Conservation (phyloP, 108 stramenopile species). For the Asterionellopsis glacialis region DNA sequence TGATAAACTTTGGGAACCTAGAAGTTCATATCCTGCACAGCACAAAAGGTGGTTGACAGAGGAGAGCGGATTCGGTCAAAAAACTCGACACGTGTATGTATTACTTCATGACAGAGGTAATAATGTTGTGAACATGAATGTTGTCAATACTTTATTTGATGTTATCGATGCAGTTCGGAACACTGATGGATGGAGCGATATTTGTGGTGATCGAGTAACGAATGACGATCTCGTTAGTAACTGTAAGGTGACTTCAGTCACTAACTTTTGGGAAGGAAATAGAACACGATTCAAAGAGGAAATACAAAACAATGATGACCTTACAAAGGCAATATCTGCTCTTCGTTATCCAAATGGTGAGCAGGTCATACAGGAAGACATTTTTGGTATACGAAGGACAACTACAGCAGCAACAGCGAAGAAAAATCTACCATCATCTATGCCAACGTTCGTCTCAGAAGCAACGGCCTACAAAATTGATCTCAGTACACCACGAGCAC, state of each 20-base stretch:
- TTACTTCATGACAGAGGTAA: conserved; percentile 16
- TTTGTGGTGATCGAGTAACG: conserved; percentile 1
- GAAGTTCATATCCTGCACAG: background rate
- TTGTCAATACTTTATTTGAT: conserved; percentile 6
- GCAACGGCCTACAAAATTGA: conserved; percentile 4
- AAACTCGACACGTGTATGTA: conserved; percentile 1
- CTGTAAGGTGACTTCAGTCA: background rate
- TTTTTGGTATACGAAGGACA: no score
- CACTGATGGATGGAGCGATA: conserved; percentile 12
- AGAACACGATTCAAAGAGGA: conserved; percentile 5
- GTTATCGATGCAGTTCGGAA: conserved; percentile 7
- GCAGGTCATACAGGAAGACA: background rate
- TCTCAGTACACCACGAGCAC: conserved; percentile 1
- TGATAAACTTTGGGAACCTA: conserved; percentile 10
- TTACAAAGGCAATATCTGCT: background rate
- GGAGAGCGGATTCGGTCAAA: conserved; percentile 2
- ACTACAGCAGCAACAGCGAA: background rate
- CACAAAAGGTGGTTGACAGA: conserved; percentile 8
- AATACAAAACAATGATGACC: background rate
- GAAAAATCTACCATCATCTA: background rate
- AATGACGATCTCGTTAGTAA: background rate
- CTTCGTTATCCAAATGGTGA: conserved; percentile 10
- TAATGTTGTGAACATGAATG: conserved; percentile 12
- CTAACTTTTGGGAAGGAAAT: conserved; percentile 1
- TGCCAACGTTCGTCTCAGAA: no score